Percentiles rank a stretch among this genome's conserved stretches.
These are phyloP conservation scores for Trypanosoma conorhini DNA, from an alignment of 208 protist species.

Conservation along the genomic window DNA sequence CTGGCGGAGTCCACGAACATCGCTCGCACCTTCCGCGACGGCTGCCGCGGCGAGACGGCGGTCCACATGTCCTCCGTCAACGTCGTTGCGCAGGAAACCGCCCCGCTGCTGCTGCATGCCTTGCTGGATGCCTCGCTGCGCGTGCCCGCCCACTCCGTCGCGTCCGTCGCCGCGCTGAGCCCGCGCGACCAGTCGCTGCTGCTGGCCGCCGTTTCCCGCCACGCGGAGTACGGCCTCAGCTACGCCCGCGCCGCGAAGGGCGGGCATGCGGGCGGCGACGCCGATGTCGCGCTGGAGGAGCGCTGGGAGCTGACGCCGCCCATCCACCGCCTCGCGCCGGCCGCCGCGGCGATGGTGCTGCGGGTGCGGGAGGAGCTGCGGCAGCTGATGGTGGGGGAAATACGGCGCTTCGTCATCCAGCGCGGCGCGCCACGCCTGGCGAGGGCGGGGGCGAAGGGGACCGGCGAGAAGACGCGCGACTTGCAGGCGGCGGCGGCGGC, in stretches of 20 bases:
- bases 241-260: constrained; percentile 34
- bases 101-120: constrained; percentile 55
- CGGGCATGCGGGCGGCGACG: constrained; percentile 11
- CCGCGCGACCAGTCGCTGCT: constrained; percentile 43
- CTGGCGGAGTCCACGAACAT: constrained; percentile 41
- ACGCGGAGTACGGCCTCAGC: constrained; percentile 69
- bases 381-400: constrained; percentile 50
- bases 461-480: neutral
- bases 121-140: constrained; percentile 56
- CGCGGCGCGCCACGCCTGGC: neutral
- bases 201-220: constrained; percentile 45
- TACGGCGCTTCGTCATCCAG: constrained; percentile 40
- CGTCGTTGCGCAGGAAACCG: constrained; percentile 35
- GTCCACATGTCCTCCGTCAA: constrained; percentile 39
- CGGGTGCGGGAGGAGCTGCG: constrained; percentile 46
- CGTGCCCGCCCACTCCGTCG: constrained; percentile 45
- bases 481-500: neutral
- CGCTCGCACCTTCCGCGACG: constrained; percentile 42
- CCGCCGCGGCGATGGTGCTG: constrained; percentile 15
- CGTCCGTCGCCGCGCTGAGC: constrained; percentile 34
- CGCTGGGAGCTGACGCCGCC: constrained; percentile 49
- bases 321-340: constrained; percentile 34
- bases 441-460: neutral
- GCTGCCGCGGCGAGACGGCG: constrained; percentile 34
- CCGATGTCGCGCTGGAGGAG: constrained; percentile 20